Evolutionary conservation across 78 protist genomes (phyloP), one percentile per base, ranked within the genome.

Genomic region (Dictyostelium capitatum): DNA sequence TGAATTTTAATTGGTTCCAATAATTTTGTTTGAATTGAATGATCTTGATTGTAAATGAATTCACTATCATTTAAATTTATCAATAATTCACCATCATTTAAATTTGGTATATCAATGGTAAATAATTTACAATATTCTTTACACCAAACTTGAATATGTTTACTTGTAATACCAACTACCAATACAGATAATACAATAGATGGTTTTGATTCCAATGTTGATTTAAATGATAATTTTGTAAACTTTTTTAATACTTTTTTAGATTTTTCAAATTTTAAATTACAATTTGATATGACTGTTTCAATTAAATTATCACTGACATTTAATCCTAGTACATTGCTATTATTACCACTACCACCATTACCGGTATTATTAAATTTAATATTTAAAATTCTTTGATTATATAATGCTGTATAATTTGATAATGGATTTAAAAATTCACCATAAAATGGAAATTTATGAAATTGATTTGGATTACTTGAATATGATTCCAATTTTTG

Each of bases 381-480:
- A 17, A 70, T 15, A 30, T 77, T 19, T 62, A 80, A 43, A 62
- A 80, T 20, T 65, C 93, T 87, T 30, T 77, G 93, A 50, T 87
- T 87, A 65, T 32, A 77, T 3, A 77, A 20, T 64, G 77, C 93
- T 4, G 30, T 43, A 77, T 87, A 87, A 47, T 46, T 59, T 46
- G 28, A 50, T 14, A 87, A 30, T 6, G 93, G 93, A 14, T 77
- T 70, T 8, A 70, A 64, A 51, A 87, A 75, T 37, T 87, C 93
- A 19, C 46, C 19, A 23, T 30, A 53, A 20, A n/a, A 69, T 15
- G 81, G 82, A 23, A 54, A 83, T 54, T 72, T 32, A 12, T 62
- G 90, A 43, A 25, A 83, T 30, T 6, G 50, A 17, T 67, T 37
- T 32, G 15, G 15, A 30, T 30, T 32, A 67, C 28, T 62, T 11